phyloP scores from a whole-genome alignment of 495 filamentous ascomycete species.

The Oleoguttula mirabilis region DNA sequence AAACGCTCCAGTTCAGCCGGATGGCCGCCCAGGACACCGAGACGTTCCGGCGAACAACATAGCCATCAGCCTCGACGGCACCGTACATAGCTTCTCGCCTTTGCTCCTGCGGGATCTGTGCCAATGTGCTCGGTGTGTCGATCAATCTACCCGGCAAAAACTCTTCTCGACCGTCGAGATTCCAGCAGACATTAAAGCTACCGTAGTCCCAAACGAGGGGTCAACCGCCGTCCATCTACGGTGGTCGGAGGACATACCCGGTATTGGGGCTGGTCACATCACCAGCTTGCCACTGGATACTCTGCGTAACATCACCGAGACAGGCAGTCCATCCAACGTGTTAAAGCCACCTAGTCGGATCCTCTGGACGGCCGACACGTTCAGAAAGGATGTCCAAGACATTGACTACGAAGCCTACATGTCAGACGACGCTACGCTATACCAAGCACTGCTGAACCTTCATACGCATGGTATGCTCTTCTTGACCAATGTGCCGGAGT shows the following conservation, averaged over 20 bases:
- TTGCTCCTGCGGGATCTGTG: conserved; percentile 69
- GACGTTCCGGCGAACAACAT: too few relatives aligned
- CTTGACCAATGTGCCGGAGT: conserved; percentile 53
- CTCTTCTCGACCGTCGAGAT: conserved; percentile 65
- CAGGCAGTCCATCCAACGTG: conserved; percentile 1
- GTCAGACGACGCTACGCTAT: conserved; percentile 39
- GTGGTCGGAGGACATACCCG: conserved; percentile 50
- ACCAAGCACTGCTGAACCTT: conserved; percentile 42
- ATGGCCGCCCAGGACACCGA: too few relatives aligned
- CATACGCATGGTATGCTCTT: conserved; percentile 56
- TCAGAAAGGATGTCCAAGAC: conserved; percentile 35
- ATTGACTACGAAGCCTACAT: conserved; percentile 62
- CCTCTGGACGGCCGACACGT: conserved; percentile 34
- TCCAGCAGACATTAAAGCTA: conserved; percentile 39
- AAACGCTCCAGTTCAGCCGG: too few relatives aligned
- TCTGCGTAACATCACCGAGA: not conserved
- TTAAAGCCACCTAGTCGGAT: conserved; percentile 11
- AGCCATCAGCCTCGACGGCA: not conserved
- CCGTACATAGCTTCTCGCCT: conserved; percentile 1
- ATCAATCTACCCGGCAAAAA: conserved; percentile 72
- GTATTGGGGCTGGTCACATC: conserved; percentile 36
- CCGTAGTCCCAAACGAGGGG: conserved; percentile 17
- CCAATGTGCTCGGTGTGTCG: conserved; percentile 56
- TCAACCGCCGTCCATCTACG: conserved; percentile 40
- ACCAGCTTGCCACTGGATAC: conserved; percentile 31